These are phyloP conservation scores for Beauveria bassiana DNA, from an alignment of 2,329 filamentous ascomycete species.

Conservation along the genomic window DNA sequence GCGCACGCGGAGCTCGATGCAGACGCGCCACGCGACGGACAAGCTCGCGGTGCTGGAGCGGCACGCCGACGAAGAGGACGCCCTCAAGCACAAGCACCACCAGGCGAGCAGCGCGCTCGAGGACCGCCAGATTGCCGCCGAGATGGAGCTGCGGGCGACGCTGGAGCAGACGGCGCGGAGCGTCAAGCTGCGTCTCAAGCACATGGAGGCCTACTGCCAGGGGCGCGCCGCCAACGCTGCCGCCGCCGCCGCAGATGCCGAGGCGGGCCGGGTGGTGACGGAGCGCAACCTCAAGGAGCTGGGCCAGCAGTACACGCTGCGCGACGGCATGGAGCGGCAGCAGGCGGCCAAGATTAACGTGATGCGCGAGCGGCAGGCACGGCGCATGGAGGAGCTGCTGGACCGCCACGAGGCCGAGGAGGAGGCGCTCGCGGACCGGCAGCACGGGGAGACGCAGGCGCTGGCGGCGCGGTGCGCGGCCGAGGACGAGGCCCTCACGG, in stretches of 20 bases:
- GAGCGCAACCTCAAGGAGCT: slow-evolving; percentile 52
- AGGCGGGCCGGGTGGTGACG: slow-evolving; percentile 44
- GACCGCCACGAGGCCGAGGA: slow-evolving; percentile 47
- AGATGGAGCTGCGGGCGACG: slow-evolving; percentile 49
- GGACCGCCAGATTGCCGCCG: slow-evolving; percentile 53
- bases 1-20: slow-evolving; percentile 42
- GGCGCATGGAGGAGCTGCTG: slow-evolving; percentile 51
- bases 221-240: slow-evolving; percentile 33
- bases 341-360: slow-evolving; percentile 57
- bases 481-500: slow-evolving; percentile 42
- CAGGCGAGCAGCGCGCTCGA: slow-evolving; percentile 49
- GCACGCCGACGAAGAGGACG: slow-evolving; percentile 40
- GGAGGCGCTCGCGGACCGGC: slow-evolving; percentile 35
- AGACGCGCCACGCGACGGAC: slow-evolving; percentile 39
- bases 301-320: slow-evolving; percentile 52
- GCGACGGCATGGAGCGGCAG: slow-evolving; percentile 50
- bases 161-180: slow-evolving; percentile 51
- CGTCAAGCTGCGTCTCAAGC: slow-evolving; percentile 49
- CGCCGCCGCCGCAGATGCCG: slow-evolving; percentile 25
- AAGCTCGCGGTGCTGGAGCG: slow-evolving; percentile 39
- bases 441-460: slow-evolving; percentile 39
- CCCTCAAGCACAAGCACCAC: slow-evolving; percentile 47
- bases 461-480: slow-evolving; percentile 38
- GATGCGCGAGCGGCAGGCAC: slow-evolving; percentile 55
- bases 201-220: slow-evolving; percentile 61